Conservation (phyloP, 768 basidiomycete species). For the Lactarius pseudohatsudake region DNA sequence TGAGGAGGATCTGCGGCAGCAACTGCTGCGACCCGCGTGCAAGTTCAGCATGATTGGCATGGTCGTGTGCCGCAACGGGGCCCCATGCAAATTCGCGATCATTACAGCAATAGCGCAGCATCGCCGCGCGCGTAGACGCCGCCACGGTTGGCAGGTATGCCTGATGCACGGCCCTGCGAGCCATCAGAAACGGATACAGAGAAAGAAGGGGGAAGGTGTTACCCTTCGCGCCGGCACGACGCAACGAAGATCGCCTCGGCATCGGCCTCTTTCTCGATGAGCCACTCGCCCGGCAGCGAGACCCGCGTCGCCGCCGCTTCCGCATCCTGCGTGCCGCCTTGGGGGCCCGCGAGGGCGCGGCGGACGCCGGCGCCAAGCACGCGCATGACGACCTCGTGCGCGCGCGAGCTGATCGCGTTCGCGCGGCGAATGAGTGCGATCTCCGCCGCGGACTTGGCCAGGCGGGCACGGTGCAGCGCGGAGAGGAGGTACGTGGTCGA, state of each 20-base stretch:
- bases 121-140: constrained; percentile 80
- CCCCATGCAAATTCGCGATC: constrained; percentile 86
- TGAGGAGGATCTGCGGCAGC: constrained; percentile 74
- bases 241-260: constrained; percentile 94
- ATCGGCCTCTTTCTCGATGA: constrained; percentile 89
- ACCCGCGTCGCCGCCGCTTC: constrained; percentile 34
- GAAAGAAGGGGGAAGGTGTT: not conserved
- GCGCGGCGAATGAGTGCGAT: constrained; percentile 75
- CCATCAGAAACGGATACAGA: constrained; percentile 1
- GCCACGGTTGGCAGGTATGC: constrained; percentile 95
- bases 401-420: constrained; percentile 82
- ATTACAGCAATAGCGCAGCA: constrained; percentile 94
- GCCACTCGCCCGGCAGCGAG: constrained; percentile 77
- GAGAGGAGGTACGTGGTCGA: constrained; percentile 66
- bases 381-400: constrained; percentile 91
- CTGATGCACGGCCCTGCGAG: constrained; percentile 67
- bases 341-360: constrained; percentile 20
- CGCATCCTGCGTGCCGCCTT: constrained; percentile 40
- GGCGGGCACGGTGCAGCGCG: constrained; percentile 80
- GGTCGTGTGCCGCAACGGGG: constrained; percentile 57
- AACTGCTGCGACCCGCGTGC: constrained; percentile 45
- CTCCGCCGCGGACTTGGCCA: constrained; percentile 76
- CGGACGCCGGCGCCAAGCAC: constrained; percentile 76
- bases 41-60: constrained; percentile 51
- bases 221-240: constrained; percentile 87